Base-by-base conservation (phyloP, 2,329 filamentous ascomycete species). In the Sporothrix brunneoviolacea region DNA sequence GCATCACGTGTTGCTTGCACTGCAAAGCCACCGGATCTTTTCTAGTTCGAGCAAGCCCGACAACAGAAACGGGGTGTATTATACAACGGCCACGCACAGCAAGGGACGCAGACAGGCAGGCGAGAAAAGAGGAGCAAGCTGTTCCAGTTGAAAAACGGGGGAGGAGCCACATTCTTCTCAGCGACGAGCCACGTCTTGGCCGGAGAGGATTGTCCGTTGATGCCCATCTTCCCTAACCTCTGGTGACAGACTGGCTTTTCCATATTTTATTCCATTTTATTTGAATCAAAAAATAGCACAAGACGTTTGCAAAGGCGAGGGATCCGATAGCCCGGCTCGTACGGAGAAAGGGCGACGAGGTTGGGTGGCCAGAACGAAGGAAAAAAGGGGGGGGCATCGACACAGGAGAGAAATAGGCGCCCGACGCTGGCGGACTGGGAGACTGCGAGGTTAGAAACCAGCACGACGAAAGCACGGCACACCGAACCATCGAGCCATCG, bases 151-250 rank as follows among this genome's bases (percentile, higher is more conserved):
- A 51, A 51, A 46, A 41, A 24, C 46, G 13, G 19, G 33, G 47
- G n/a, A 44, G 35, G 49, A 51, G 44, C 39, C 48, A 48, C 45
- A 48, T 36, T 51, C 21, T 27, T 40, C 28, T 44, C 45, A 24
- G 15, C 13, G 19, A 38, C 48, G 36, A 54, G 48, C 49, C 52
- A 51, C 48, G 33, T 22, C 21, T 19, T 28, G 44, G 24, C 41
- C 41, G 46, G 35, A 53, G 46, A 46, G 28, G 30, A 50, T n/a
- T 16, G 41, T 49, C 44, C 45, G 46, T 50, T 45, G 46, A 45
- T 42, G 41, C 22, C 33, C 45, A 43, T 52, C 40, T 27, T 19
- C 33, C 30, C 5, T 16, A 22, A 15, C 24, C 27, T 41, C 28
- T 19, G 28, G 35, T 37, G 24, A 28, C 18, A 28, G 15, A 16